Evolutionary conservation across 257 asterid species (phyloP), one percentile per base, ranked within the genome.

Genomic region (Ilex aquifolium): DNA sequence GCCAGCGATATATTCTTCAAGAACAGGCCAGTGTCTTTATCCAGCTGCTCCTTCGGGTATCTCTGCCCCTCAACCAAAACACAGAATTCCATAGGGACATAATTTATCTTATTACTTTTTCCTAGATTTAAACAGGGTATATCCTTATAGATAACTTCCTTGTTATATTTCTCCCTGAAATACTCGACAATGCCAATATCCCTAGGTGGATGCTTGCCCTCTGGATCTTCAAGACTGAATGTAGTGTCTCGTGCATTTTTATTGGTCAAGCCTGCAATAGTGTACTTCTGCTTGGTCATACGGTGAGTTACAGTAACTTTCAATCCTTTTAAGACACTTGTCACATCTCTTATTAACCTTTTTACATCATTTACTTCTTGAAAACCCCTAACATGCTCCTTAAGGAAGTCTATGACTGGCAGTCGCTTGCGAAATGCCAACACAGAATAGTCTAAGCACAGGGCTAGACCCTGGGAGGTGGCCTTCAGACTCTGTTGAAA

Each of bases 71-170:
- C 83, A 11, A 70, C 73, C 79, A 88, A 77, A 65, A 78, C 64
- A 70, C 96, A 88, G 31, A 82, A 76, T 72, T 88, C 95, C 82
- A 88, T 73, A 0, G 96, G 95, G 29, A 85, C 86, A 66, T 77
- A 72, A 70, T 80, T 84, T 30, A 51, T 67, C 69, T 74, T 67
- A 63, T 57, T 65, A 40, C 65, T 72, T 61, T 72, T 81, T 31
- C 91, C 85, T 60, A 85, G 64, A 63, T 80, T 74, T 73, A 85
- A 77, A 63, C 88, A 83, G 61, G 95, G 95, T 5, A 83, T 74
- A 63, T 70, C 72, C 61, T 55, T 68, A 68, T 78, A 52, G 51
- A 31, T 54, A 66, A 85, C 81, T 39, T 69, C 71, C 61, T 67
- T 71, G 3, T 73, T 74, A 71, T 83, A 85, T 72, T 76, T 85